phyloP scores from a whole-genome alignment of 164 flowering plant genomes.

The Hamamelis virginiana region DNA sequence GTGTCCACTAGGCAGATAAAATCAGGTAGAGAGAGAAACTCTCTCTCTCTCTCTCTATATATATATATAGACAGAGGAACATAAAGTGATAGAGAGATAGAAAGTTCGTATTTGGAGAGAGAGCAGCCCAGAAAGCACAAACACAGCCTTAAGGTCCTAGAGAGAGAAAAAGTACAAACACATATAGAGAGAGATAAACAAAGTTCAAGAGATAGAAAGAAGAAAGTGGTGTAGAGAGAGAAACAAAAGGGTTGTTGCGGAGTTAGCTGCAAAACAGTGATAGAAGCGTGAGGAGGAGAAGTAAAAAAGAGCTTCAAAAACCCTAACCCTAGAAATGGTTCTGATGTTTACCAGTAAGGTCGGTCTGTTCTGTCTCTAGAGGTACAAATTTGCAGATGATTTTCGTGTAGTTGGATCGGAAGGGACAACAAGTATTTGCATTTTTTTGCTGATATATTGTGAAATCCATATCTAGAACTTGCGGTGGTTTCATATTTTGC shows the following conservation, averaged over 20 bases:
- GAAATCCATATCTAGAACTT: conserved; percentile 1
- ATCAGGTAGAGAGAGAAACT: background rate
- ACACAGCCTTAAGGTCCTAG: background rate
- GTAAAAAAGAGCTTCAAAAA: conserved; percentile 3
- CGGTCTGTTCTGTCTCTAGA: background rate
- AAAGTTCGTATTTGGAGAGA: too few species aligned
- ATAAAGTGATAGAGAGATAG: too few species aligned
- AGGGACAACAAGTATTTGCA: background rate
- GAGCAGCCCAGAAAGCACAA: background rate
- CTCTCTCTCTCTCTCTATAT: too few species aligned
- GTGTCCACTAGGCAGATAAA: background rate
- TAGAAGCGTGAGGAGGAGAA: background rate
- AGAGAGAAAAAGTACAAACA: background rate
- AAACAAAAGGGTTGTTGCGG: background rate
- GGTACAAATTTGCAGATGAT: conserved; percentile 2
- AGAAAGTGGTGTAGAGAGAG: background rate
- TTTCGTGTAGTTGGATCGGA: background rate
- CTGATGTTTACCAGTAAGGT: background rate
- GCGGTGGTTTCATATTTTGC: too few species aligned
- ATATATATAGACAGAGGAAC: too few species aligned
- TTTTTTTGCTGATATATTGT: background rate
- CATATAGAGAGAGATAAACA: background rate
- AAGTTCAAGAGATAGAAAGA: background rate
- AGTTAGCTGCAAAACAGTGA: background rate
- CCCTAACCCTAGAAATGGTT: conserved; percentile 19